A percentile compares a stretch with the other conserved stretches of the same genome.
Conservation (phyloP, 805 yeast species). For the Yamadazyma scolyti region DNA sequence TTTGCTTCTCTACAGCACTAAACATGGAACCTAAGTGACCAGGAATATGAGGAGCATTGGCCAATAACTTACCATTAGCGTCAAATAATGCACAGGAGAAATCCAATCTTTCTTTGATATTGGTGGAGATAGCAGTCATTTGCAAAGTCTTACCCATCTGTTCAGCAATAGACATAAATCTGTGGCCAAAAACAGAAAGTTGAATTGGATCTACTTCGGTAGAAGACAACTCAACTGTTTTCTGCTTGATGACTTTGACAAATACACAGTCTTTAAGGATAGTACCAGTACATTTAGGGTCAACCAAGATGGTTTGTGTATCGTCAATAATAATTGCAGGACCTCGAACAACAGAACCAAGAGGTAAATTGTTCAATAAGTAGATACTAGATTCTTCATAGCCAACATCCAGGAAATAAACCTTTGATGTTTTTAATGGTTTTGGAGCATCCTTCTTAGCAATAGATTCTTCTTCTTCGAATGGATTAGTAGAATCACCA, state of each 20-base stretch:
- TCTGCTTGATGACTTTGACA: slow-evolving; percentile 21
- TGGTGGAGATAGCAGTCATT: slow-evolving; percentile 40
- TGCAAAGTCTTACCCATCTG: slow-evolving; percentile 42
- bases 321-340: slow-evolving; percentile 29
- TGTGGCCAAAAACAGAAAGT: slow-evolving; percentile 33
- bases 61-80: slow-evolving; percentile 36
- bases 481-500: slow-evolving; percentile 48
- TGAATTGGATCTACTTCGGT: slow-evolving; percentile 30
- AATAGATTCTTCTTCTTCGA: slow-evolving; percentile 26
- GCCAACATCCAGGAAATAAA: slow-evolving; percentile 25
- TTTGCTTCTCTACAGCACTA: slow-evolving; percentile 38
- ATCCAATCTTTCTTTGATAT: slow-evolving; percentile 39
- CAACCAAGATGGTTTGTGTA: slow-evolving; percentile 23
- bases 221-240: slow-evolving; percentile 16
- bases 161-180: slow-evolving; percentile 32
- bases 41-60: slow-evolving; percentile 42
- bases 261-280: slow-evolving; percentile 23
- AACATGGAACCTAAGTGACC: slow-evolving; percentile 45
- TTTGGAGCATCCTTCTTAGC: slow-evolving; percentile 1
- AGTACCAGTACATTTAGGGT: slow-evolving; percentile 25
- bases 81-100: slow-evolving; percentile 42
- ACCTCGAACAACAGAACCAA: slow-evolving; percentile 17
- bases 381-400: slow-evolving; percentile 21
- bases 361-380: slow-evolving; percentile 15
- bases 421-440: neutral